A percentile compares a stretch with the other conserved stretches of the same genome.
phyloP scores from a whole-genome alignment of 495 filamentous ascomycete species.

The Daldinia childiae region DNA sequence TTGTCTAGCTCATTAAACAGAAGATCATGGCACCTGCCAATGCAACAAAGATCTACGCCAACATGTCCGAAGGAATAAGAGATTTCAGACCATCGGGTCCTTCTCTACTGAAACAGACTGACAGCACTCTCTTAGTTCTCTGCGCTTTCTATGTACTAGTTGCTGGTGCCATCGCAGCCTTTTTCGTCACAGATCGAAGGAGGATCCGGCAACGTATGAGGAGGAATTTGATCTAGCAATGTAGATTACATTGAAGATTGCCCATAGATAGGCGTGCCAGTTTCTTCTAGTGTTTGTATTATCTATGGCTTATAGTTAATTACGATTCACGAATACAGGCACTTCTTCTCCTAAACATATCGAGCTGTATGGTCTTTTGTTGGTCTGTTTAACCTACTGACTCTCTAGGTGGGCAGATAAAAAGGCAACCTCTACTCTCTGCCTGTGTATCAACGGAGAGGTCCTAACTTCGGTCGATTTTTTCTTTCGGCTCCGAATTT shows the following conservation, averaged over 20 bases:
- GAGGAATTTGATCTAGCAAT: slow-evolving; percentile 10
- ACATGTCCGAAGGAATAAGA: background rate
- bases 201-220: slow-evolving; percentile 16
- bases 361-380: background rate
- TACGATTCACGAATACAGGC: background rate
- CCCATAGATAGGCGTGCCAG: background rate
- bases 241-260: background rate
- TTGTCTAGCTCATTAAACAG: background rate
- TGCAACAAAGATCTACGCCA: background rate
- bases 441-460: background rate
- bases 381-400: background rate
- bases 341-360: background rate
- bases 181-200: background rate
- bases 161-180: background rate
- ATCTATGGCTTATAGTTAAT: background rate
- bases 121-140: background rate
- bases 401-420: background rate
- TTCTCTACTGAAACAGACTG: background rate
- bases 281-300: background rate
- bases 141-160: background rate
- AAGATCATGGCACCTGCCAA: background rate
- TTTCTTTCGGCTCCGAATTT: background rate
- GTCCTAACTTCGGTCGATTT: background rate
- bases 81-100: background rate
- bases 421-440: background rate